Evolutionary conservation across 768 basidiomycete genomes (phyloP).

Genomic region (Mrakia frigida): DNA sequence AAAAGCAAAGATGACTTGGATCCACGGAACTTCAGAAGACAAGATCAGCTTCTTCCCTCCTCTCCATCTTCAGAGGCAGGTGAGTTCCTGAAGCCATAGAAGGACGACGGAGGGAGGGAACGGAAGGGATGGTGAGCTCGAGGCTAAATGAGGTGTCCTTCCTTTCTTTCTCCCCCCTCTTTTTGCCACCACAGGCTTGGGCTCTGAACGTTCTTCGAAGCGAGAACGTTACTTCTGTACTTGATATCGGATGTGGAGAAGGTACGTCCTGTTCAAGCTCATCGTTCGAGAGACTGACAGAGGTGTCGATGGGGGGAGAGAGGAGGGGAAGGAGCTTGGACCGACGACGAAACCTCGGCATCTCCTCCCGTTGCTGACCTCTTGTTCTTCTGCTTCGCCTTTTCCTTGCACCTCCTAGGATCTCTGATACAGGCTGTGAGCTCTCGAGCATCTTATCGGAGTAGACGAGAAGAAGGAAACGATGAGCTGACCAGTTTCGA

Average conservation of each 20-base stretch:
- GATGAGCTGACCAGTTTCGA: neutral
- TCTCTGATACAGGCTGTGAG: slow-evolving; percentile 21
- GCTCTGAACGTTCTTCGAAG: slow-evolving; percentile 40
- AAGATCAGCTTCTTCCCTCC: slow-evolving; percentile 25
- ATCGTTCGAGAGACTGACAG: neutral
- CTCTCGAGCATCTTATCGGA: too few species aligned
- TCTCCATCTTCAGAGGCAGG: slow-evolving; percentile 20
- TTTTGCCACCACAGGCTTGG: slow-evolving; percentile 37
- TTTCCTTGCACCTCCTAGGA: neutral
- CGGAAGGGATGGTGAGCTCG: neutral
- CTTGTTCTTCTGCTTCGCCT: neutral
- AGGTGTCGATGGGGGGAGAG: neutral
- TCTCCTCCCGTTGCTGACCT: neutral
- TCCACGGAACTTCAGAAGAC: neutral
- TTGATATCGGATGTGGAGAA: slow-evolving; percentile 45
- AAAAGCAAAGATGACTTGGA: slow-evolving; percentile 13
- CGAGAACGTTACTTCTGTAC: slow-evolving; percentile 40
- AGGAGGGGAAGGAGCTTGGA: neutral
- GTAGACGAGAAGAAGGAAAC: neutral
- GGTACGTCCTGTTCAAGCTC: slow-evolving; percentile 33
- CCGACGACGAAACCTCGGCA: neutral
- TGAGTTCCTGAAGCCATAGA: neutral
- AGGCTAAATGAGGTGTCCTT: neutral
- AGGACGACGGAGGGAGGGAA: too few species aligned
- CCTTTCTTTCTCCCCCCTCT: neutral